Conservation (phyloP, 2,329 filamentous ascomycete species). For the Capronia epimyces region DNA sequence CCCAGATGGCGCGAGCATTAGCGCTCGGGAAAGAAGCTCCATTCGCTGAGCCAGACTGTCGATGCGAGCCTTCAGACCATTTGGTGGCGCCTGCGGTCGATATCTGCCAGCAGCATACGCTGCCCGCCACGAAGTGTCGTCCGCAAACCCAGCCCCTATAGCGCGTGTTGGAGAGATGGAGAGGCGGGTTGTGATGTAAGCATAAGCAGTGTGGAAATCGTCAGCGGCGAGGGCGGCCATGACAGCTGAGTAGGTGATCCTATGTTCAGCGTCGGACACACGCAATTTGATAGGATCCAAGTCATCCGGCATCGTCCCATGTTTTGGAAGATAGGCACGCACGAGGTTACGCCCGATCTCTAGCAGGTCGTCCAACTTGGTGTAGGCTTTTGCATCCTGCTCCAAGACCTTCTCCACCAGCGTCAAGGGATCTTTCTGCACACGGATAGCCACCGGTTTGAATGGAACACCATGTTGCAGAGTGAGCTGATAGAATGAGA, state of each 20-base stretch:
- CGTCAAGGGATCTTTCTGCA: constrained; percentile 55
- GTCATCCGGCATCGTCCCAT: constrained; percentile 7
- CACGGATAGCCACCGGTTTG: constrained; percentile 61
- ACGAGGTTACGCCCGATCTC: constrained; percentile 57
- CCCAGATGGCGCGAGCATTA: constrained; percentile 54
- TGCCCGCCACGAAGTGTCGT: constrained; percentile 60
- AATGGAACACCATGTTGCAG: constrained; percentile 61
- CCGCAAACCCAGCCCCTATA: constrained; percentile 33
- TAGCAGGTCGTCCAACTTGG: constrained; percentile 59
- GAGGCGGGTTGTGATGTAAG: constrained; percentile 59
- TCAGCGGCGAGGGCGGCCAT: constrained; percentile 40
- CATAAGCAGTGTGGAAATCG: constrained; percentile 59
- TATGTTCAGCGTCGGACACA: constrained; percentile 39
- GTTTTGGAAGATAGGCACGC: constrained; percentile 37
- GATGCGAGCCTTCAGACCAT: constrained; percentile 42
- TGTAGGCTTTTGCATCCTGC: constrained; percentile 58
- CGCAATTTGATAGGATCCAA: constrained; percentile 18
- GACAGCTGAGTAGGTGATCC: constrained; percentile 44
- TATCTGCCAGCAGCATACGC: constrained; percentile 58
- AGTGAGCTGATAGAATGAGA: constrained; percentile 61
- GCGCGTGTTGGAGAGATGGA: constrained; percentile 30
- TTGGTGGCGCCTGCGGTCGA: constrained; percentile 35
- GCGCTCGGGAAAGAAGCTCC: constrained; percentile 58
- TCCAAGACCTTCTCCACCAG: constrained; percentile 56
- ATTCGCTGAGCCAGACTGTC: constrained; percentile 57